Conservation (phyloP, 768 basidiomycete genomes). For the Wakefieldia striispora region DNA sequence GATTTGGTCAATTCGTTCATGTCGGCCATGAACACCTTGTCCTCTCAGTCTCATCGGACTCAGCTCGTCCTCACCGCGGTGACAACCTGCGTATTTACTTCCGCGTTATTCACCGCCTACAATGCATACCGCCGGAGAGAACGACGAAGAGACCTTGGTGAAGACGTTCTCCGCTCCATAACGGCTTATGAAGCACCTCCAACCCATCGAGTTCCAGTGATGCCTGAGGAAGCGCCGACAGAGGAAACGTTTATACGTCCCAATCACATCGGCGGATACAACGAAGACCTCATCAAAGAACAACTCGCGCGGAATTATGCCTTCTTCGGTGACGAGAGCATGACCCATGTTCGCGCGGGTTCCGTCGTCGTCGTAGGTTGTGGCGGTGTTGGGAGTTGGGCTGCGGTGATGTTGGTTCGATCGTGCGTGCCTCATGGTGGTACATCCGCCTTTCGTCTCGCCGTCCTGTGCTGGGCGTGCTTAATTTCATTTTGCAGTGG, state of each 20-base stretch:
- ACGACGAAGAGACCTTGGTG: conserved; percentile 53
- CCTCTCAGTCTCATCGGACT: conserved; percentile 49
- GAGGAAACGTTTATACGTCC: conserved; percentile 19
- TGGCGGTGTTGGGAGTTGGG: conserved; percentile 97
- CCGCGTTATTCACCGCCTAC: conserved; percentile 57
- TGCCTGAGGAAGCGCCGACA: conserved; percentile 1
- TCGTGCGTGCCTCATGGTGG: conserved; percentile 55
- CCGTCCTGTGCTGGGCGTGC: not conserved
- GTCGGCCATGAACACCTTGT: conserved; percentile 21
- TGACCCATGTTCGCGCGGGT: conserved; percentile 70
- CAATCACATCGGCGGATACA: conserved; percentile 40
- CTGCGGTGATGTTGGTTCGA: conserved; percentile 87
- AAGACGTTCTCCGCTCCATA: conserved; percentile 56
- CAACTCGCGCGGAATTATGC: conserved; percentile 92
- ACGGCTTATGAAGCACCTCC: conserved; percentile 18
- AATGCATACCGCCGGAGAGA: conserved; percentile 44
- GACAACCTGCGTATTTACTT: conserved; percentile 61
- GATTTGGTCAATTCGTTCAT: not conserved
- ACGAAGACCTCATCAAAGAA: conserved; percentile 83
- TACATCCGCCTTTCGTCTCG: not conserved
- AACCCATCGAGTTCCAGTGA: not conserved
- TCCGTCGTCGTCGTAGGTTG: conserved; percentile 90
- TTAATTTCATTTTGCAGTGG: conserved; percentile 45
- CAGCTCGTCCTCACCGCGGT: conserved; percentile 69
- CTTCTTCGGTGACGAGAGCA: conserved; percentile 89